Percentiles rank a stretch among this genome's conserved stretches.
Conservation (phyloP, 257 asterid species). For the Petrea volubilis region DNA sequence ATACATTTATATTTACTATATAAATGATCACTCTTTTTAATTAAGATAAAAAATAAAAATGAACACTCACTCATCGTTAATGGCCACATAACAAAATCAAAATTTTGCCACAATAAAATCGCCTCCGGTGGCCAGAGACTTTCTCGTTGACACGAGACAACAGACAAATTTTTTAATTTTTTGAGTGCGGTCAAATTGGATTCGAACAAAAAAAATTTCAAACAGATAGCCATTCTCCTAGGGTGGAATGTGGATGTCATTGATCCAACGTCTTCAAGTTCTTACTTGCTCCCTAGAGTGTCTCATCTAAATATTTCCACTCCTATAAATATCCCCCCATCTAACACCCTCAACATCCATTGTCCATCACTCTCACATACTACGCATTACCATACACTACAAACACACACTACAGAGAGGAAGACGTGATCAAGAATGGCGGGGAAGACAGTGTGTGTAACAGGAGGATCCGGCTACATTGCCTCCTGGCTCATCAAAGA, state of each 20-base stretch:
- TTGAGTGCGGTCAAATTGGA: too few relatives aligned
- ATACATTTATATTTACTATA: too few relatives aligned
- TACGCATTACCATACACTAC: neutral
- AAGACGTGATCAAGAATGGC: neutral
- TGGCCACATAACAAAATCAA: too few relatives aligned
- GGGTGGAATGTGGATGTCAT: neutral
- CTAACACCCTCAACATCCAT: neutral
- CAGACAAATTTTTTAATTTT: too few relatives aligned
- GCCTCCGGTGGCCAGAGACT: too few relatives aligned
- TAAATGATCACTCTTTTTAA: too few relatives aligned
- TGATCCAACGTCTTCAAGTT: neutral
- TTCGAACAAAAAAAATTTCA: neutral
- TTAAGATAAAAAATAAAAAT: too few relatives aligned
- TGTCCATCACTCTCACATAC: neutral
- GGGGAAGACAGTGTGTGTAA: conserved; percentile 26
- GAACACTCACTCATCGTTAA: too few relatives aligned
- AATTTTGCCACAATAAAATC: too few relatives aligned
- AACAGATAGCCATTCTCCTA: neutral
- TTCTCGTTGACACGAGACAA: too few relatives aligned
- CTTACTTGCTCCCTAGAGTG: neutral
- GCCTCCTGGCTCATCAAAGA: conserved; percentile 30
- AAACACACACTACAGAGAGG: neutral
- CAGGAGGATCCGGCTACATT: conserved; percentile 31
- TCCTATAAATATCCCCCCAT: neutral
- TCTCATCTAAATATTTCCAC: neutral